phyloP scores from a whole-genome alignment of 2,329 filamentous ascomycete species.

The Pseudogymnoascus sp. region DNA sequence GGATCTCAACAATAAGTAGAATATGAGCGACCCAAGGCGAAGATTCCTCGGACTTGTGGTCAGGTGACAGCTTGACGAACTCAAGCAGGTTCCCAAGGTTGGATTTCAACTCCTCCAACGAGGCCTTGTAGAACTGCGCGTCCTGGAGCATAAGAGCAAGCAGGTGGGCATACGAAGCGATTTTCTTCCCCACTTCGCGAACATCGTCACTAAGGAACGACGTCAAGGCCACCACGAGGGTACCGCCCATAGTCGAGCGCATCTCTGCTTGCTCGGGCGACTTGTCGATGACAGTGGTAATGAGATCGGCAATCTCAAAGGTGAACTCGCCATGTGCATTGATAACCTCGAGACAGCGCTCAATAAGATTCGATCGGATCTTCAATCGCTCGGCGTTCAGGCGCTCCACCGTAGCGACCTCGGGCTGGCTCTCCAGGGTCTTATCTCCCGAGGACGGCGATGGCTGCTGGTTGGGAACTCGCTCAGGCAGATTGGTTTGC shows the following conservation, averaged over 20 bases:
- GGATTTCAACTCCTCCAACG: conserved; percentile 66
- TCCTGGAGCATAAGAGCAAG: conserved; percentile 83
- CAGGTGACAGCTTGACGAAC: conserved; percentile 67
- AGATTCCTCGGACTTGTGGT: conserved; percentile 66
- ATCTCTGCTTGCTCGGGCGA: conserved; percentile 50
- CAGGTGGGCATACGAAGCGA: conserved; percentile 88
- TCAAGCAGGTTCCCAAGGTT: conserved; percentile 68
- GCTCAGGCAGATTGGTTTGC: conserved; percentile 13
- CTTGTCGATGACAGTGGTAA: conserved; percentile 61
- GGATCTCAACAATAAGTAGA: conserved; percentile 79
- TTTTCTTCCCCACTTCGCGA: conserved; percentile 46
- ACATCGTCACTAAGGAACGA: conserved; percentile 56
- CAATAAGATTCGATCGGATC: conserved; percentile 73
- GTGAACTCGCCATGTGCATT: conserved; percentile 81
- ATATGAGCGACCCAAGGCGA: conserved; percentile 90
- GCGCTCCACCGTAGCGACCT: conserved; percentile 61
- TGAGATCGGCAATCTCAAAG: conserved; percentile 84
- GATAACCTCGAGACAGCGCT: conserved; percentile 83
- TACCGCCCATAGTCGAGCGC: conserved; percentile 69
- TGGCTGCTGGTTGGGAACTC: conserved; percentile 15
- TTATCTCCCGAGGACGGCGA: conserved; percentile 1
- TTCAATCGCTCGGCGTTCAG: conserved; percentile 67
- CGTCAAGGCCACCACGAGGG: conserved; percentile 76
- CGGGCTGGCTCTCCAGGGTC: not conserved
- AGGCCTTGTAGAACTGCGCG: conserved; percentile 69